Conservation (phyloP, 192 early-diverging fungal genomes). For the Coemansia sp. region DNA sequence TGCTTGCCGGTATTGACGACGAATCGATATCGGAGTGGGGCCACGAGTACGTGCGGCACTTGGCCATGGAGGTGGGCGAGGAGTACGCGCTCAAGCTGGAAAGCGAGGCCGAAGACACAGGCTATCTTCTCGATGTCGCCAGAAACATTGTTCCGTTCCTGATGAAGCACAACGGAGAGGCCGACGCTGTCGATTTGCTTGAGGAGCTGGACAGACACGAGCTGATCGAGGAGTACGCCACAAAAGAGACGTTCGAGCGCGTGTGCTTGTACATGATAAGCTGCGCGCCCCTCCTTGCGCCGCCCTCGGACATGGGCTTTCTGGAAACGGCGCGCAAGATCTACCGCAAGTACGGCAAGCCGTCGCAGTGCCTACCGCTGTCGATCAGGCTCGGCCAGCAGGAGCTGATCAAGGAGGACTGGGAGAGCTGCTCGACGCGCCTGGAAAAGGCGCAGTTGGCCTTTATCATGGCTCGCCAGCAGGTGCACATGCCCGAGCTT, state of each 20-base stretch:
- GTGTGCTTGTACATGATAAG: slow-evolving; percentile 94
- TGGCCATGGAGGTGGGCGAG: slow-evolving; percentile 84
- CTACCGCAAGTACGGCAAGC: slow-evolving; percentile 79
- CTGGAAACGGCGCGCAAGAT: slow-evolving; percentile 85
- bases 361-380: slow-evolving; percentile 78
- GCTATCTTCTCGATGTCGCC: slow-evolving; percentile 67
- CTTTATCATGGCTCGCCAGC: slow-evolving; percentile 87
- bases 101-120: slow-evolving; percentile 56
- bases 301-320: slow-evolving; percentile 83
- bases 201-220: slow-evolving; percentile 85
- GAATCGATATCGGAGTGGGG: slow-evolving; percentile 89
- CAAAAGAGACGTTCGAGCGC: slow-evolving; percentile 88
- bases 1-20: slow-evolving; percentile 70
- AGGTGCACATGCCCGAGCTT: slow-evolving; percentile 68
- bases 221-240: slow-evolving; percentile 75
- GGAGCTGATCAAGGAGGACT: slow-evolving; percentile 82
- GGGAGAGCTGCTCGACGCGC: slow-evolving; percentile 76
- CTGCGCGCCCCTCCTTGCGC: slow-evolving; percentile 88
- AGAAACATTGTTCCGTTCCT: slow-evolving; percentile 91
- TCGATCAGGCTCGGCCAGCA: slow-evolving; percentile 81
- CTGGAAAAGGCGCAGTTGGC: slow-evolving; percentile 94
- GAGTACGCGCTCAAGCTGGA: slow-evolving; percentile 73
- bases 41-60: slow-evolving; percentile 97
- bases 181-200: slow-evolving; percentile 95
- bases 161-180: slow-evolving; percentile 95